Percentiles rank a stretch among this genome's conserved stretches.
phyloP scores from a whole-genome alignment of 345 rosid species.

The Corchorus olitorius region DNA sequence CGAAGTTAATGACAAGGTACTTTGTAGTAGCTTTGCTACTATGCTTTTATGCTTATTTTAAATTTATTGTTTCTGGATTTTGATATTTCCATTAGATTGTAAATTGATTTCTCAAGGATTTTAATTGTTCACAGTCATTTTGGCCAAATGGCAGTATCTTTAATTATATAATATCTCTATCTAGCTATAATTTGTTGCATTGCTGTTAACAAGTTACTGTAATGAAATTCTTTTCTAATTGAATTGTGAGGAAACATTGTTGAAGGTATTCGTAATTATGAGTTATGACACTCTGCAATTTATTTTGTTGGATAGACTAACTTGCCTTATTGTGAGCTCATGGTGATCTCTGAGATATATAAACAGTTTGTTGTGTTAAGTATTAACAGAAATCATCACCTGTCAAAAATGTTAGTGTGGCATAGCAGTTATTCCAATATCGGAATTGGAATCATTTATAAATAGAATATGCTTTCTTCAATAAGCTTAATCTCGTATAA shows the following conservation, averaged over 20 bases:
- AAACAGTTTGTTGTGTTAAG: neutral
- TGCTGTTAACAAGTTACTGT: neutral
- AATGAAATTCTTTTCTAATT: neutral
- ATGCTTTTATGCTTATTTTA: neutral
- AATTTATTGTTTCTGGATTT: neutral
- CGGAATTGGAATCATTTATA: neutral
- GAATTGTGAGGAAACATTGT: neutral
- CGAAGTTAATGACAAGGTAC: slow-evolving; percentile 88
- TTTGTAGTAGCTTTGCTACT: neutral
- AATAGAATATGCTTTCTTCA: neutral
- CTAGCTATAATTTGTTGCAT: neutral
- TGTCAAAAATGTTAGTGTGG: neutral
- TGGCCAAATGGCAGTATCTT: neutral
- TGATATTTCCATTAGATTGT: neutral
- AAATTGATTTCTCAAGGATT: neutral
- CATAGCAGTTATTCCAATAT: neutral
- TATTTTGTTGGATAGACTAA: neutral
- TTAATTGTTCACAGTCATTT: neutral
- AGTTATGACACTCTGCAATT: neutral
- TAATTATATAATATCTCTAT: neutral
- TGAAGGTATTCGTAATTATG: neutral
- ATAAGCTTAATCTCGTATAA: neutral
- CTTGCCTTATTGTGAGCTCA: neutral
- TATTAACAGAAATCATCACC: neutral
- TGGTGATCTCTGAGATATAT: neutral